A percentile compares a stretch with the other conserved stretches of the same genome.
Conservation (phyloP, 2,329 filamentous ascomycete genomes). For the Malbranchea zuffiana region DNA sequence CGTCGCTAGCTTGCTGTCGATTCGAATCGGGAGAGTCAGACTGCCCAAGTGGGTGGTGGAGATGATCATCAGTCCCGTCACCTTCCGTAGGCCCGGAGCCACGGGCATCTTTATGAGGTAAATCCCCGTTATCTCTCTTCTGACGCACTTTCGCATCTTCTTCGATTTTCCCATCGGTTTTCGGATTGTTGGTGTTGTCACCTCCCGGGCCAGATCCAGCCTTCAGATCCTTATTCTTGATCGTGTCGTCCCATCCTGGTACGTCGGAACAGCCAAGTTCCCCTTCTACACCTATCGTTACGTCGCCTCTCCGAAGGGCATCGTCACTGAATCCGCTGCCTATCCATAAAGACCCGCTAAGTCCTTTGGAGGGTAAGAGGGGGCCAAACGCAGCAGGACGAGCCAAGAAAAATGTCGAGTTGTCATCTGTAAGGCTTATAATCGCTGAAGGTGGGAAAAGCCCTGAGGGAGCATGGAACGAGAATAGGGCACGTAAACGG, state of each 20-base stretch:
- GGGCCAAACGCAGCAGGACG: slow-evolving; percentile 90
- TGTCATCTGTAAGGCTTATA: slow-evolving; percentile 94
- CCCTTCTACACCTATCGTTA: slow-evolving; percentile 51
- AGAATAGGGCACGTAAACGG: slow-evolving; percentile 50
- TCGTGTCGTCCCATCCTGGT: slow-evolving; percentile 63
- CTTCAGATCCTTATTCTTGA: slow-evolving; percentile 2
- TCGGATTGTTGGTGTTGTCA: background rate
- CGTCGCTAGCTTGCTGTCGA: slow-evolving; percentile 24
- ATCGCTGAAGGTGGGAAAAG: slow-evolving; percentile 92
- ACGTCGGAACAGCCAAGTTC: slow-evolving; percentile 94
- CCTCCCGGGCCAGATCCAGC: slow-evolving; percentile 4
- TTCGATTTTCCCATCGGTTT: background rate
- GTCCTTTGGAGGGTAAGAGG: slow-evolving; percentile 57
- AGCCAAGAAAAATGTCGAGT: slow-evolving; percentile 92
- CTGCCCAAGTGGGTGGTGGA: slow-evolving; percentile 50
- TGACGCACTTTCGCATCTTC: background rate
- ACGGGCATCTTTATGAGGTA: background rate
- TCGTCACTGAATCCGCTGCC: slow-evolving; percentile 86
- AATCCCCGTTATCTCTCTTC: slow-evolving; percentile 1
- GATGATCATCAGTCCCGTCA: slow-evolving; percentile 77
- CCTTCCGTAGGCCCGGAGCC: slow-evolving; percentile 32
- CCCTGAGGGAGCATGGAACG: slow-evolving; percentile 65
- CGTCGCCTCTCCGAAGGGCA: slow-evolving; percentile 47
- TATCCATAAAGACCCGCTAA: slow-evolving; percentile 87
- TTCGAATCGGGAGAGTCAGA: slow-evolving; percentile 31